These are phyloP conservation scores for Aspergillus saccharolyticus DNA, from an alignment of 495 filamentous ascomycete species.

Conservation along the genomic window DNA sequence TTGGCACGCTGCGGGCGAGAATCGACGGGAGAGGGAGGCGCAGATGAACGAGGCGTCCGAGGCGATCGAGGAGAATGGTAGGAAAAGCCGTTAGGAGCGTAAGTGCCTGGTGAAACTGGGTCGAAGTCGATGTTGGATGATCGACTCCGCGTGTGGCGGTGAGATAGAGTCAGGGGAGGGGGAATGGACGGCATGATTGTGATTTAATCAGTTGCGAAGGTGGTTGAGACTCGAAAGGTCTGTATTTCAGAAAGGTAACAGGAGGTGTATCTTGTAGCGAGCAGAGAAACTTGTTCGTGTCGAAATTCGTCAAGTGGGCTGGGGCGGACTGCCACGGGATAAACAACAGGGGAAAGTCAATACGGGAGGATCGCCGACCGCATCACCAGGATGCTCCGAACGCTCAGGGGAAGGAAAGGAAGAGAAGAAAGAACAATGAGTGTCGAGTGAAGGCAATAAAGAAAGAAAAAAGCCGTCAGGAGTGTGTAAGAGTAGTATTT, in stretches of 20 bases:
- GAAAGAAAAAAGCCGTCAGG: no score
- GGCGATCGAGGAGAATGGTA: slow-evolving; percentile 38
- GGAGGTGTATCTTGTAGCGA: background rate
- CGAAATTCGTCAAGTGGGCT: slow-evolving; percentile 2
- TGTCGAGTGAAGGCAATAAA: background rate
- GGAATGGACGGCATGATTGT: slow-evolving; percentile 42
- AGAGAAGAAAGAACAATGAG: background rate
- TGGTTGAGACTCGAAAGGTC: background rate
- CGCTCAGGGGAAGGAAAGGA: background rate
- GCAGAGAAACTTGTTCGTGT: background rate
- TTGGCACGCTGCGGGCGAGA: slow-evolving; percentile 51
- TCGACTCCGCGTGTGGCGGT: slow-evolving; percentile 43
- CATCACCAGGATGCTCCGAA: slow-evolving; percentile 19
- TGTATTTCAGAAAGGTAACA: background rate
- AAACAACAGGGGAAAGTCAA: slow-evolving; percentile 12
- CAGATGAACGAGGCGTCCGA: slow-evolving; percentile 47
- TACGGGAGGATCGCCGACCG: slow-evolving; percentile 2
- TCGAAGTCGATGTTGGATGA: slow-evolving; percentile 58
- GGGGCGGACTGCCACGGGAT: slow-evolving; percentile 4
- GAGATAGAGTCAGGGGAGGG: slow-evolving; percentile 58
- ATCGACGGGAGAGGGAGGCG: slow-evolving; percentile 55
- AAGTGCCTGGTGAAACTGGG: slow-evolving; percentile 39
- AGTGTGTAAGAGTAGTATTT: no score
- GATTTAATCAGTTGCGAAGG: background rate
- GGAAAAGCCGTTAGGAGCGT: slow-evolving; percentile 31